Conservation (phyloP, 345 rosid genomes). For the Dipteronia dyeriana region DNA sequence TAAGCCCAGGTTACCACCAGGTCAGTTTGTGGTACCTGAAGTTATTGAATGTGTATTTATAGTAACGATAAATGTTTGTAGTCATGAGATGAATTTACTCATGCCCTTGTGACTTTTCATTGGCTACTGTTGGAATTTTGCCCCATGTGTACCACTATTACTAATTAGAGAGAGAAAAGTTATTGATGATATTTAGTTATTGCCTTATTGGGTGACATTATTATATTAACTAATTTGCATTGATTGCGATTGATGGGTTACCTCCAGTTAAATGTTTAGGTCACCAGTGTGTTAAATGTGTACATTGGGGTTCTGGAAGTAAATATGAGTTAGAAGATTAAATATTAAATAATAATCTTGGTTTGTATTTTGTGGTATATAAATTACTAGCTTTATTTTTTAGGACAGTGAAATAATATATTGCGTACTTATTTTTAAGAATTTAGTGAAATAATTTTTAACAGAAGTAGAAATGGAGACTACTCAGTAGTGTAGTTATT, state of each 20-base stretch:
- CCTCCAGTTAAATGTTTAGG: not conserved
- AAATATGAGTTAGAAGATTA: not conserved
- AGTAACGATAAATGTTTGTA: not conserved
- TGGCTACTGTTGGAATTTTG: not conserved
- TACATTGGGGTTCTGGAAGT: not conserved
- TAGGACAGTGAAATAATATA: not conserved
- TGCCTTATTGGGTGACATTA: not conserved
- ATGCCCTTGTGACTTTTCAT: not conserved
- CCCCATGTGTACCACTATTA: too few relatives aligned
- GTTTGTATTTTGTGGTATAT: not conserved
- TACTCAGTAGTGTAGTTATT: slow-evolving; percentile 1
- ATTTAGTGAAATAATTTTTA: not conserved
- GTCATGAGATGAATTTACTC: not conserved
- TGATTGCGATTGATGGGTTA: not conserved
- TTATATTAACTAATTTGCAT: not conserved
- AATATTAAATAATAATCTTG: not conserved
- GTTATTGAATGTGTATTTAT: not conserved
- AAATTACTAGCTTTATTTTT: slow-evolving; percentile 5
- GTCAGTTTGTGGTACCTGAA: slow-evolving; percentile 30
- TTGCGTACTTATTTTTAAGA: not conserved
- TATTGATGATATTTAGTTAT: not conserved
- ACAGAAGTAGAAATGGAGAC: not conserved
- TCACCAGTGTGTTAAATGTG: not conserved
- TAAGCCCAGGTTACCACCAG: slow-evolving; percentile 71
- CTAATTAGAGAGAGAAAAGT: not conserved